Conservation (phyloP, 768 basidiomycete genomes). For the Xerocomellus intermedius region DNA sequence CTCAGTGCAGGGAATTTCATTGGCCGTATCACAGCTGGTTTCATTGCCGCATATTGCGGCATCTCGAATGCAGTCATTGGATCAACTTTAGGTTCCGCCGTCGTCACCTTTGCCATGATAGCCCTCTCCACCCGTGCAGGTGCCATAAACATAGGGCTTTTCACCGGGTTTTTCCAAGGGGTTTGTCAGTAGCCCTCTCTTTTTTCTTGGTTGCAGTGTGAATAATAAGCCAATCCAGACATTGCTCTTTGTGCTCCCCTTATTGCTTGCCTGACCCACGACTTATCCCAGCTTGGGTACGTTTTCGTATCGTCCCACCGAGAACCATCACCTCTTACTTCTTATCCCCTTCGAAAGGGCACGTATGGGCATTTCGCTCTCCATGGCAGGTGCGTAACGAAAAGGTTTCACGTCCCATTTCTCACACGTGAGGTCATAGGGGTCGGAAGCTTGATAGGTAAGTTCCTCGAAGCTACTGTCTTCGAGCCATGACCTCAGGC, state of each 20-base stretch:
- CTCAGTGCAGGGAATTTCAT: constrained; percentile 36
- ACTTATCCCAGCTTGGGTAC: constrained; percentile 49
- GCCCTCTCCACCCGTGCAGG: constrained; percentile 37
- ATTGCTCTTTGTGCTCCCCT: constrained; percentile 43
- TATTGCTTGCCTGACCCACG: constrained; percentile 41
- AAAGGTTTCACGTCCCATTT: background rate
- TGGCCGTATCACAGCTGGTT: constrained; percentile 37
- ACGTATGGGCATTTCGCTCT: constrained; percentile 50
- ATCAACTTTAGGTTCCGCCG: constrained; percentile 32
- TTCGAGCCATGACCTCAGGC: constrained; percentile 21
- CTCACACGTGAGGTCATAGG: constrained; percentile 15
- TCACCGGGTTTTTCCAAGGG: constrained; percentile 53
- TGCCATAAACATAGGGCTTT: constrained; percentile 37
- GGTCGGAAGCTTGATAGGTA: constrained; percentile 24
- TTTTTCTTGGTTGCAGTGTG: background rate
- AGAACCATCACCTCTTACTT: background rate
- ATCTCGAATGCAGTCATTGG: constrained; percentile 43
- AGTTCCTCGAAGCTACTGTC: background rate
- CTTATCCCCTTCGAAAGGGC: constrained; percentile 15
- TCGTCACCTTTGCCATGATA: constrained; percentile 45
- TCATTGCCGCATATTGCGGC: constrained; percentile 41
- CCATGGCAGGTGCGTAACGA: constrained; percentile 39
- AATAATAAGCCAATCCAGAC: constrained; percentile 23
- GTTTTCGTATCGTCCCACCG: background rate
- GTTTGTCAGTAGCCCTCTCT: constrained; percentile 31